Percentiles rank a stretch among this genome's conserved stretches.
Evolutionary conservation across 495 filamentous ascomycete genomes (phyloP).

Genomic region (Elasticomyces elasticus): DNA sequence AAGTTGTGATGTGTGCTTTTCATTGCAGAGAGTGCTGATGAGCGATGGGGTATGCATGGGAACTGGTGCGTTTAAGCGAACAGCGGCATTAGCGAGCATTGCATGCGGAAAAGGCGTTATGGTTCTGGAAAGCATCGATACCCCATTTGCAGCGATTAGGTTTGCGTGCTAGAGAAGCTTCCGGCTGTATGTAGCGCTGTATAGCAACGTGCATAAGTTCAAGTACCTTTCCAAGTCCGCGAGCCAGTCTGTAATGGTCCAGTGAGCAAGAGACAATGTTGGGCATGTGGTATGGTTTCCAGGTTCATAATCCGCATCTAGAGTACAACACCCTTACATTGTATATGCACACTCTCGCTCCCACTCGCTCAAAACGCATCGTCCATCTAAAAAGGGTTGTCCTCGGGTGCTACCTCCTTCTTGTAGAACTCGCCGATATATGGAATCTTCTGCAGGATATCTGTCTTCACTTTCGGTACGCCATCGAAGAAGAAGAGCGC

Average conservation of each 20-base stretch:
- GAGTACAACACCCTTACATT: neutral
- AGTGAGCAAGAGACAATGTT: too few relatives aligned
- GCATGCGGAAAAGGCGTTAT: neutral
- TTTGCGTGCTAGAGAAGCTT: neutral
- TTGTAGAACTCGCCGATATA: slow-evolving; percentile 50
- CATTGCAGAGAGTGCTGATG: neutral
- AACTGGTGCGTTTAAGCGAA: neutral
- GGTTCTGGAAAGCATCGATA: neutral
- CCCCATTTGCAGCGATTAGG: neutral
- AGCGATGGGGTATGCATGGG: neutral
- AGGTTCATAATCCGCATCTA: neutral
- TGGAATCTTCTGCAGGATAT: slow-evolving; percentile 53
- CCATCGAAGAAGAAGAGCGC: slow-evolving; percentile 65
- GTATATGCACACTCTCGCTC: neutral
- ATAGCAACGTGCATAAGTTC: neutral
- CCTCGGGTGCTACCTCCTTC: slow-evolving; percentile 50
- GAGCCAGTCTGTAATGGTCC: neutral
- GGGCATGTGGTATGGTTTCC: neutral
- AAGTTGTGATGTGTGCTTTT: too few relatives aligned
- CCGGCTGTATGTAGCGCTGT: neutral
- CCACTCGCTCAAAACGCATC: neutral
- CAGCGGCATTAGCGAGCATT: neutral
- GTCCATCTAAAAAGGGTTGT: slow-evolving; percentile 42
- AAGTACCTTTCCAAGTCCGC: neutral
- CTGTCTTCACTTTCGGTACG: slow-evolving; percentile 55